Evolutionary conservation across 2,329 filamentous ascomycete species (phyloP), one percentile per base, ranked within the genome.

Genomic region (Colletotrichum tabaci): DNA sequence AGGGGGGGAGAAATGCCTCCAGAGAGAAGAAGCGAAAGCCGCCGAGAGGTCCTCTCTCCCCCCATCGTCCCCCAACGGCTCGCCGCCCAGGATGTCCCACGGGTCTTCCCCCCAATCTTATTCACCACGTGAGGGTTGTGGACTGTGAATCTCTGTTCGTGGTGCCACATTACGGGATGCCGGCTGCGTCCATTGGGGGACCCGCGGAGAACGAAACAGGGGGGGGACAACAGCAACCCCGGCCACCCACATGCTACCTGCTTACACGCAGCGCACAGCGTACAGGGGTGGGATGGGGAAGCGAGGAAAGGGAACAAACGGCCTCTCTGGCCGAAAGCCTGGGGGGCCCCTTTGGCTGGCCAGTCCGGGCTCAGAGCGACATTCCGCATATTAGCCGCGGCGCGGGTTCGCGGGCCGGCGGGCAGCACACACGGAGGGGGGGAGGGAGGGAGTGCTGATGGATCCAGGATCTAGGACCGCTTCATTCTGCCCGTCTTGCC

Each of bases 361-460:
- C 68, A 67, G 57, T 67, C 68, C 52, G 58, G 44, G 64, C n/a
- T 18, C 52, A 52, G 50, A 62, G 16, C 38, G 66, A 65, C 18
- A 50, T 49, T 56, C 46, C 58, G 53, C 69, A 66, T 50, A 65
- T 70, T 72, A 70, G 69, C 69, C 69, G 69, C 55, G 65, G 38
- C 47, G 60, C 68, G 69, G 69, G 42, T 65, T 55, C 6, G 49
- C 69, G 69, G 69, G 66, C 69, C 69, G 69, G 47, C 69, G 69
- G 66, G 55, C 69, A 72, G 69, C 47, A 9, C 50, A 62, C 30
- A 68, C 68, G 57, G 52, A 40, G 61, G 21, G 30, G 21, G 56
- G 58, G 52, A 53, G 13, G 46, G 44, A 46, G 35, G 30, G 35
- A 26, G 26, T 26, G 23, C 26, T 56, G 53, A 56, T 40, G 60